Conservation (phyloP, 73 alveolate genomes). For the Symbiodinium pilosum region DNA sequence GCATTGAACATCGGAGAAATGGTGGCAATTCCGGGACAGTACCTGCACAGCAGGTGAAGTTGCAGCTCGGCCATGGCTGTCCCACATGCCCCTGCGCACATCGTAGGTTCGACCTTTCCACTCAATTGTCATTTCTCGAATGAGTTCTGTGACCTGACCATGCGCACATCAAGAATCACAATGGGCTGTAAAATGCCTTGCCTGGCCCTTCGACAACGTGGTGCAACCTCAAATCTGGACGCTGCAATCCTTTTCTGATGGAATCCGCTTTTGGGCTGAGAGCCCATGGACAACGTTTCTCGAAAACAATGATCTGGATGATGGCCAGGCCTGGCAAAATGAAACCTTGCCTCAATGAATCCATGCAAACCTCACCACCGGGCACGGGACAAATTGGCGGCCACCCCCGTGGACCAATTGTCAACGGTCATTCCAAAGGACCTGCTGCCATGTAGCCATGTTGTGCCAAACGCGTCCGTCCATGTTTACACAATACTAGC, state of each 20-base stretch:
- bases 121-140: constrained; percentile 72
- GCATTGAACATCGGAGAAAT: constrained; percentile 40
- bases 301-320: constrained; percentile 86
- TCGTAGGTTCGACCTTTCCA: constrained; percentile 92
- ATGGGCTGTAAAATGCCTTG: not conserved
- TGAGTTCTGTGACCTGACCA: constrained; percentile 24
- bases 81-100: constrained; percentile 1
- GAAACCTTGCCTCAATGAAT: not conserved
- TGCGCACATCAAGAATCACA: not conserved
- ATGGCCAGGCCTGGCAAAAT: constrained; percentile 57
- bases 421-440: constrained; percentile 80
- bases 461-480: not conserved
- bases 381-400: constrained; percentile 31
- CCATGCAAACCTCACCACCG: not conserved
- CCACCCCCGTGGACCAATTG: constrained; percentile 88
- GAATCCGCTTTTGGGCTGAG: not conserved
- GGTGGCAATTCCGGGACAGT: constrained; percentile 59
- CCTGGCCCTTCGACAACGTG: not conserved
- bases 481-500: not conserved
- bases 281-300: constrained; percentile 79
- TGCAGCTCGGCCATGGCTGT: no score
- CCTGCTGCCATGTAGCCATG: not conserved
- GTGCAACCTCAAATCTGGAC: not conserved
- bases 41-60: not conserved
- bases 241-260: not conserved